Evolutionary conservation across 768 basidiomycete genomes (phyloP), one percentile per base, ranked within the genome.

Genomic region (Naganishia friedmannii): DNA sequence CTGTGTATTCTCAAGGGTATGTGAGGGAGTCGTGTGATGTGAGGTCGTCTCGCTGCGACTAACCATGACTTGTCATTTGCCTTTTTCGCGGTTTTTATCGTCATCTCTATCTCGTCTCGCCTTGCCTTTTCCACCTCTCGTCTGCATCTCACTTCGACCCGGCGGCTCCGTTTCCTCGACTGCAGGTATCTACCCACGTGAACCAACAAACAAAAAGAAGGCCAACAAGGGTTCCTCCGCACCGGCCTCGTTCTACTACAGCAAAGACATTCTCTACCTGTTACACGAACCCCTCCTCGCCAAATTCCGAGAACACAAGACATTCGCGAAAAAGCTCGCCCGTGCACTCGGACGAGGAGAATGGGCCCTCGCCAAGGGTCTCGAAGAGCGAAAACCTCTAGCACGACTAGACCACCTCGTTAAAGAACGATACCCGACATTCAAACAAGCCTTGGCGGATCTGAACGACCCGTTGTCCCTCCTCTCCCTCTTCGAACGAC

Each of bases 341-440:
- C 86, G 91, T 68, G 95, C 96, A 12, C 84, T 99, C 51, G 96
- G 95, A 28, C 84, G 94, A 67, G 90, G 90, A 48, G 94, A 99
- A 85, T 99, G 93, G 93, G 89, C 88, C 67, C 88, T 87, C 70
- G 96, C 96, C 3, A 96, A 95, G 82, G 93, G 89, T 73, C 78
- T 99, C 56, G 92, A 98, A 80, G 91, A 94, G 66, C 90, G 90
- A 74, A 94, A 90, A 79, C 96, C 96, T 2, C 87, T 90, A 17
- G 97, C 97, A 77, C 85, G 86, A 39, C 81, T 99, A 60, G 96
- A 99, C 82, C 96, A 98, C 78, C 90, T 99, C 72, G 89, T 99
- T 79, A 98, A 99, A 79, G 96, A 98, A 83, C 85, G 96, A 93
- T 99, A 99, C 82, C 93, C 96, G 1, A 96, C 93, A 1, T 99